A percentile compares a stretch with the other conserved stretches of the same genome.
These are phyloP conservation scores for Rosa lucieae DNA, from an alignment of 306 rosid species.

Conservation along the genomic window DNA sequence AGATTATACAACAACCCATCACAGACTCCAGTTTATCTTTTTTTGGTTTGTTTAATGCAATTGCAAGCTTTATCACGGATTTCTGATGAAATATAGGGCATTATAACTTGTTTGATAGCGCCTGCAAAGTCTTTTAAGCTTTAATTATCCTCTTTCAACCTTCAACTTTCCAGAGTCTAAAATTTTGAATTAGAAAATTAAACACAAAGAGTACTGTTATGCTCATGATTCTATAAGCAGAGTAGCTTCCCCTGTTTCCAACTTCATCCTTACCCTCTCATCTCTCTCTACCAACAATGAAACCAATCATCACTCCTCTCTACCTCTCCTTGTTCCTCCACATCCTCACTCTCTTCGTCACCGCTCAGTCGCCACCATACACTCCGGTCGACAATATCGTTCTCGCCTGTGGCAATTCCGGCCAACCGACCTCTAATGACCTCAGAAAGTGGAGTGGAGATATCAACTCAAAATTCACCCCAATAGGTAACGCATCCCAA, in stretches of 20 bases:
- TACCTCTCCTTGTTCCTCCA: background rate
- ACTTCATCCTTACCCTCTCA: background rate
- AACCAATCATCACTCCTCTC: background rate
- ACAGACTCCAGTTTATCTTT: no score
- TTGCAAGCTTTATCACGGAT: no score
- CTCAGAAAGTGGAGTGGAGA: conserved; percentile 22
- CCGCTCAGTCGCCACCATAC: background rate
- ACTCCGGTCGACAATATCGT: background rate
- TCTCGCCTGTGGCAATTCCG: background rate
- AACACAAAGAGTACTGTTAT: background rate
- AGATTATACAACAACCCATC: no score
- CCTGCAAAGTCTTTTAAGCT: no score
- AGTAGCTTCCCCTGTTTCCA: background rate
- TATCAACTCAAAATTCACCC: conserved; percentile 11
- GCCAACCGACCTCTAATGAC: background rate
- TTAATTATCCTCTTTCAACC: background rate
- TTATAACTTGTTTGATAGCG: no score
- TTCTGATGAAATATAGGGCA: no score
- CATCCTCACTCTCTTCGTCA: background rate
- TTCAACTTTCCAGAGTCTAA: background rate
- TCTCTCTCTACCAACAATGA: background rate
- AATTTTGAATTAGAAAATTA: background rate
- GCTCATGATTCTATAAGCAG: background rate
- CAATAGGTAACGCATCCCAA: background rate
- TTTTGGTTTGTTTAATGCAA: no score